phyloP scores from a whole-genome alignment of 2,329 filamentous ascomycete species.

The Cryphonectria carpinicola region DNA sequence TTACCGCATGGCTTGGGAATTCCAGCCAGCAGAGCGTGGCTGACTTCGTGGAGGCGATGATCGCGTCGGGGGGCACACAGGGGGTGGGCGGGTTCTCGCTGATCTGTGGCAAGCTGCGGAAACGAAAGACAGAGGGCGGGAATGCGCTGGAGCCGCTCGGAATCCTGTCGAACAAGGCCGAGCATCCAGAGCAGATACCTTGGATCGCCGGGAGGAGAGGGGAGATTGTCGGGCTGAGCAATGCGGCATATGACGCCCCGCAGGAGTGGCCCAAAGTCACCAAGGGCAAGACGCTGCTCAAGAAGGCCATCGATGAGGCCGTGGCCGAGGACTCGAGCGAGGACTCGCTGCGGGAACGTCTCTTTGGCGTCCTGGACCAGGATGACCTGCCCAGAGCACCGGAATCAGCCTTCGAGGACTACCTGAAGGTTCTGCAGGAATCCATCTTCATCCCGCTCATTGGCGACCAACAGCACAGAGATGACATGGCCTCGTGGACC shows the following conservation, averaged over 20 bases:
- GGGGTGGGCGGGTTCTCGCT: conserved; percentile 70
- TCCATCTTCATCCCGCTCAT: conserved; percentile 66
- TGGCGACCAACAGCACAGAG: conserved; percentile 51
- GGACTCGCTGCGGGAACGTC: conserved; percentile 51
- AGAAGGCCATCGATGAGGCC: conserved; percentile 46
- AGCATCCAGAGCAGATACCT: conserved; percentile 57
- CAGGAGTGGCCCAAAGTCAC: conserved; percentile 65
- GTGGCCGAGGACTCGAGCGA: conserved; percentile 44
- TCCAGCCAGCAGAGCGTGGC: conserved; percentile 51
- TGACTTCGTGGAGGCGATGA: conserved; percentile 56
- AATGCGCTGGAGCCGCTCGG: conserved; percentile 53
- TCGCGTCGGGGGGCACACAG: conserved; percentile 57
- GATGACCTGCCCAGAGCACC: conserved; percentile 56
- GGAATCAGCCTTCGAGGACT: conserved; percentile 55
- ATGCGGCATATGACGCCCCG: conserved; percentile 59
- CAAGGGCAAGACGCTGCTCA: conserved; percentile 53
- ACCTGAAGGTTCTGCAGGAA: conserved; percentile 57
- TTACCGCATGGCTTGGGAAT: conserved; percentile 63
- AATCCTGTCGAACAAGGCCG: conserved; percentile 65
- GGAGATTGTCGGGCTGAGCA: conserved; percentile 64
- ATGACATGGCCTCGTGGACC: conserved; percentile 49
- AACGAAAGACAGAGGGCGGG: conserved; percentile 30
- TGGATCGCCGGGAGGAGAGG: conserved; percentile 58
- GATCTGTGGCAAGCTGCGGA: conserved; percentile 63
- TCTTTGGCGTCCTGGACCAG: conserved; percentile 60